These are phyloP conservation scores for Amylocystis lapponica DNA, from an alignment of 768 basidiomycete species.

Conservation along the genomic window DNA sequence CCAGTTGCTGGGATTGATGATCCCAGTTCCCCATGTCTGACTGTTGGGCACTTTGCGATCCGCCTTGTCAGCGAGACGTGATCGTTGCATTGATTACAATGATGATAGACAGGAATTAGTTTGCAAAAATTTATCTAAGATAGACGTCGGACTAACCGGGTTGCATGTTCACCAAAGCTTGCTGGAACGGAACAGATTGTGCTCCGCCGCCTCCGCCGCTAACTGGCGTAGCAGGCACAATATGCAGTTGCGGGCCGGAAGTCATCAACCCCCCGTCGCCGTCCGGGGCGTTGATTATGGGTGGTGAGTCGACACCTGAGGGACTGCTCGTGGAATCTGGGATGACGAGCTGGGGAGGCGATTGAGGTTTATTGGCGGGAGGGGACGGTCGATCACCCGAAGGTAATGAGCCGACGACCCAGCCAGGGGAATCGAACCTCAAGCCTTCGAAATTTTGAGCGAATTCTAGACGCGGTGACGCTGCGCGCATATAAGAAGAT, in stretches of 20 bases:
- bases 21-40: slow-evolving; percentile 4
- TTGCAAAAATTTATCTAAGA: too few species aligned
- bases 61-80: slow-evolving; percentile 7
- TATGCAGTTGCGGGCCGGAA: slow-evolving; percentile 61
- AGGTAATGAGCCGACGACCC: slow-evolving; percentile 39
- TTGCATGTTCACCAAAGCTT: too few species aligned
- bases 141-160: too few species aligned
- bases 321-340: slow-evolving; percentile 50
- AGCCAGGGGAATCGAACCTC: slow-evolving; percentile 60
- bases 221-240: slow-evolving; percentile 81
- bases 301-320: slow-evolving; percentile 35
- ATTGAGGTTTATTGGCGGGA: slow-evolving; percentile 48
- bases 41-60: slow-evolving; percentile 1
- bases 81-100: slow-evolving; percentile 5
- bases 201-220: slow-evolving; percentile 49
- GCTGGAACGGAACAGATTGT: slow-evolving; percentile 47
- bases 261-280: slow-evolving; percentile 43
- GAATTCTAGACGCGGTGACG: slow-evolving; percentile 54
- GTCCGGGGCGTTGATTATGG: slow-evolving; percentile 57
- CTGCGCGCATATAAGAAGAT: slow-evolving; percentile 48
- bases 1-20: slow-evolving; percentile 1
- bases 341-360: slow-evolving; percentile 55
- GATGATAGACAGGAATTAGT: neutral
- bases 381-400: slow-evolving; percentile 34
- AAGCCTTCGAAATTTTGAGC: slow-evolving; percentile 52